Base-by-base conservation (phyloP, 1,284 basidiomycete species). In the Neotropicomus parvogracilis region DNA sequence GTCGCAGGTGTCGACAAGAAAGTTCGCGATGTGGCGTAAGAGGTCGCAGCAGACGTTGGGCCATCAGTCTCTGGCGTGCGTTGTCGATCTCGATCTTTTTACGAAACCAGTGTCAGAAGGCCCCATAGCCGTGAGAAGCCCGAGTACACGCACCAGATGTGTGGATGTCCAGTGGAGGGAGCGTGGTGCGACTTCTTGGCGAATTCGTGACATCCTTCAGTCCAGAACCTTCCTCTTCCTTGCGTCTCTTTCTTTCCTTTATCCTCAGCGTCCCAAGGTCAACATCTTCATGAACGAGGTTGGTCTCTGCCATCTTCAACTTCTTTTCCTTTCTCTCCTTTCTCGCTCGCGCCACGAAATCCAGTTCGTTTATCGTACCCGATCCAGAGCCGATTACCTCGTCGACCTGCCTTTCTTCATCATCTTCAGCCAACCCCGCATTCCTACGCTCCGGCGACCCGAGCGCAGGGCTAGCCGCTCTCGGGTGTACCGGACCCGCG, bases 151-250 rank as follows among this genome's bases (percentile, higher is more conserved):
- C 46, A 70, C 70, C 59, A 52, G 64, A 59, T 56, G 66, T 43
- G 44, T 65, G 64, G 13, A 62, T 71, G 53, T 75, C 72, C 33
- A 73, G 57, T 27, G 62, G 66, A 14, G 70, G 65, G 38, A 75
- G 59, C 4, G 55, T 57, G 17, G 64, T 50, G 45, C 66, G 71
- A 40, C 62, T 65, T 54, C 65, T 67, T 24, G 70, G 71, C 10
- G 79, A 75, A 62, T 85, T 84, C 24, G 81, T 83, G 54, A 84
- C 78, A 59, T 85, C 83, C 67, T 81, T 82, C 47, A 85, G 65
- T 46, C 65, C 64, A 42, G 57, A 59, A 44, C 60, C 58, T 39
- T 70, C 70, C 49, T 72, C 71, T 29, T 74, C 70, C 40, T 62
- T 58, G 46, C 59, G 60, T 50, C 64, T 73, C 66, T 69, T 75